These are phyloP conservation scores for Aspergillus bridgeri DNA, from an alignment of 495 filamentous ascomycete genomes.

Conservation along the genomic window DNA sequence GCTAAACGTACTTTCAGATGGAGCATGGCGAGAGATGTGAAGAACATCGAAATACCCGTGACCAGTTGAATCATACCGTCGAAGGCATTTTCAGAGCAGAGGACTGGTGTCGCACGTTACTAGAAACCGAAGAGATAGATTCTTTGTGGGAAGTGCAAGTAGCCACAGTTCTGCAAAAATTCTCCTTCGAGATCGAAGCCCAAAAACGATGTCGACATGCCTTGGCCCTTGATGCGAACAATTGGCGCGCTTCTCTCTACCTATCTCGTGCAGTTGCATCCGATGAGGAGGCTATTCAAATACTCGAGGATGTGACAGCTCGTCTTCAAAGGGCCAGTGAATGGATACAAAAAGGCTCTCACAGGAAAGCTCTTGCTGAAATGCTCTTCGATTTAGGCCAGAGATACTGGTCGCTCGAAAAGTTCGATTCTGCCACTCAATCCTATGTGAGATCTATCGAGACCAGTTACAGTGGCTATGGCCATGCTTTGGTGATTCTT, in stretches of 20 bases:
- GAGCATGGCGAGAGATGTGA: neutral
- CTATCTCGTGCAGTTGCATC: slow-evolving; percentile 2
- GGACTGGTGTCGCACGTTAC: slow-evolving; percentile 10
- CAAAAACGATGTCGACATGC: slow-evolving; percentile 25
- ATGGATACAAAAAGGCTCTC: slow-evolving; percentile 5
- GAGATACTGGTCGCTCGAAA: slow-evolving; percentile 17
- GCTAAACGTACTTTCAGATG: slow-evolving; percentile 2
- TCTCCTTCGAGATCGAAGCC: slow-evolving; percentile 9
- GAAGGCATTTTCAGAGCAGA: slow-evolving; percentile 17
- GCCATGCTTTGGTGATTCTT: slow-evolving; percentile 22
- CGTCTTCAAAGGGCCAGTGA: slow-evolving; percentile 6
- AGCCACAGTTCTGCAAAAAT: slow-evolving; percentile 22
- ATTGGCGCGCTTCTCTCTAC: slow-evolving; percentile 2
- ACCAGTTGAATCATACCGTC: neutral
- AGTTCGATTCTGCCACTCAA: slow-evolving; percentile 23
- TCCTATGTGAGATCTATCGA: slow-evolving; percentile 11
- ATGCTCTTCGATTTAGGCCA: slow-evolving; percentile 20
- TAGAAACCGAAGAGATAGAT: slow-evolving; percentile 12
- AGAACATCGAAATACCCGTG: neutral
- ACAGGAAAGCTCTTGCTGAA: slow-evolving; percentile 10
- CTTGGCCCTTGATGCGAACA: slow-evolving; percentile 24
- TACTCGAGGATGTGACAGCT: neutral
- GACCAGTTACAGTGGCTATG: slow-evolving; percentile 7
- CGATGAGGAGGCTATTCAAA: slow-evolving; percentile 6
- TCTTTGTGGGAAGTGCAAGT: slow-evolving; percentile 38